These are phyloP conservation scores for Zhuliangozyma parablackwelliae DNA, from an alignment of 1,139 yeast genomes.

Conservation along the genomic window DNA sequence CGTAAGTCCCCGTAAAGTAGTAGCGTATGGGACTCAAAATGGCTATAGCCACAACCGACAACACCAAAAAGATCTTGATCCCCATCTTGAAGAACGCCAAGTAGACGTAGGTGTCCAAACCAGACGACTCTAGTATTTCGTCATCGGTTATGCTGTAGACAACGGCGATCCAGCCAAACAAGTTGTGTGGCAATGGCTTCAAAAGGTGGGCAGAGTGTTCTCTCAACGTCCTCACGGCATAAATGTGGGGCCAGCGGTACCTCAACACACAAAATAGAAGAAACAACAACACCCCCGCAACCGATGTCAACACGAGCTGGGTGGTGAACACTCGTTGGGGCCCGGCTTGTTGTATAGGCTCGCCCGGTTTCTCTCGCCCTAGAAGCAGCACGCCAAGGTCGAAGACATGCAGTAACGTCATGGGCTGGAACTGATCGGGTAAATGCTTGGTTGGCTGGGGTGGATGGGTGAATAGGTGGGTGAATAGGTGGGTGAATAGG, in stretches of 20 bases:
- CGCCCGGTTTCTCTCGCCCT: background rate
- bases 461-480: too few relatives aligned
- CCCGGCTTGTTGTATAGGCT: slow-evolving; percentile 18
- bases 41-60: slow-evolving; percentile 35
- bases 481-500: too few relatives aligned
- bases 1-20: slow-evolving; percentile 44
- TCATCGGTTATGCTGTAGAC: slow-evolving; percentile 37
- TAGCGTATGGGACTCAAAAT: slow-evolving; percentile 42
- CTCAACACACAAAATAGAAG: slow-evolving; percentile 39
- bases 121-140: slow-evolving; percentile 37
- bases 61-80: slow-evolving; percentile 31
- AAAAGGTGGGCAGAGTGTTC: slow-evolving; percentile 17
- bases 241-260: slow-evolving; percentile 48
- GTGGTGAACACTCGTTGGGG: slow-evolving; percentile 45
- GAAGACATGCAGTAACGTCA: too few relatives aligned
- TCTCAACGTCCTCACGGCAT: slow-evolving; percentile 45
- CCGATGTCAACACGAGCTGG: slow-evolving; percentile 35
- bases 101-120: slow-evolving; percentile 45
- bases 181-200: slow-evolving; percentile 32
- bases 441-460: too few relatives aligned
- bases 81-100: slow-evolving; percentile 45
- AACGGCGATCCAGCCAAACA: slow-evolving; percentile 40
- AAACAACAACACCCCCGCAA: slow-evolving; percentile 34
- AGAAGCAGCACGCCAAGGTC: too few relatives aligned
- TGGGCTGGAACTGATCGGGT: too few relatives aligned